A percentile compares a stretch with the other conserved stretches of the same genome.
phyloP scores from a whole-genome alignment of 2,329 filamentous ascomycete species.

The Fusarium poae region DNA sequence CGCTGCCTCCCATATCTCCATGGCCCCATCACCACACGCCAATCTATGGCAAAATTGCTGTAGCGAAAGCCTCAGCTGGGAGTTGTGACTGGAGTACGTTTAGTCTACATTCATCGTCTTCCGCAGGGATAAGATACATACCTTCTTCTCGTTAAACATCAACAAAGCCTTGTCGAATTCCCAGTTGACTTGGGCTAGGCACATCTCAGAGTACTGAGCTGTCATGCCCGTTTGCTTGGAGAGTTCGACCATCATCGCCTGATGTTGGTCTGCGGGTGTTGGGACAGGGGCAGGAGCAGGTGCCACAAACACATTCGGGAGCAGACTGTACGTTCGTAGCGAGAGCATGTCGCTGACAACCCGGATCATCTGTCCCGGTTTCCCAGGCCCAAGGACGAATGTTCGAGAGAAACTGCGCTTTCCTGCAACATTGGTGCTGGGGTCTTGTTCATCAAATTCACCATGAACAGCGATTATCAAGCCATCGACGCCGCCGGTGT shows the following conservation, averaged over 20 bases:
- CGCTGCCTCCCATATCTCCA: constrained; percentile 23
- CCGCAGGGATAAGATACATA: constrained; percentile 54
- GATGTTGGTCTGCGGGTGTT: constrained; percentile 62
- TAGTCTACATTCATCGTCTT: constrained; percentile 12
- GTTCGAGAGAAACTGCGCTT: constrained; percentile 86
- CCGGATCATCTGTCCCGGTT: constrained; percentile 72
- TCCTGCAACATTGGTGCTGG: constrained; percentile 66
- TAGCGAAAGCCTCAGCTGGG: constrained; percentile 63
- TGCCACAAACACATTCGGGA: constrained; percentile 60
- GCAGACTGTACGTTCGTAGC: constrained; percentile 72
- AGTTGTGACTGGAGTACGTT: constrained; percentile 57
- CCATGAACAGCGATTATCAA: constrained; percentile 84
- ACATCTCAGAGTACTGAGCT: constrained; percentile 81
- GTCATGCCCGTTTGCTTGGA: constrained; percentile 85
- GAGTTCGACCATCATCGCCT: constrained; percentile 80
- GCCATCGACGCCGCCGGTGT: constrained; percentile 77
- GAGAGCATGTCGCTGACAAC: constrained; percentile 85
- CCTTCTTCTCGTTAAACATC: constrained; percentile 82
- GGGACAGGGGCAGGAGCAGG: constrained; percentile 45
- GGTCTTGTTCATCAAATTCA: constrained; percentile 82
- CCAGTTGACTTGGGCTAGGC: constrained; percentile 83
- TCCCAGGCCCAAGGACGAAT: constrained; percentile 82
- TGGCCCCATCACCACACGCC: constrained; percentile 9
- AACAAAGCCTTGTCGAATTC: constrained; percentile 80
- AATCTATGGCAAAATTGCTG: constrained; percentile 31